These are phyloP conservation scores for Nissolia schottii DNA, from an alignment of 306 rosid genomes.

Conservation along the genomic window DNA sequence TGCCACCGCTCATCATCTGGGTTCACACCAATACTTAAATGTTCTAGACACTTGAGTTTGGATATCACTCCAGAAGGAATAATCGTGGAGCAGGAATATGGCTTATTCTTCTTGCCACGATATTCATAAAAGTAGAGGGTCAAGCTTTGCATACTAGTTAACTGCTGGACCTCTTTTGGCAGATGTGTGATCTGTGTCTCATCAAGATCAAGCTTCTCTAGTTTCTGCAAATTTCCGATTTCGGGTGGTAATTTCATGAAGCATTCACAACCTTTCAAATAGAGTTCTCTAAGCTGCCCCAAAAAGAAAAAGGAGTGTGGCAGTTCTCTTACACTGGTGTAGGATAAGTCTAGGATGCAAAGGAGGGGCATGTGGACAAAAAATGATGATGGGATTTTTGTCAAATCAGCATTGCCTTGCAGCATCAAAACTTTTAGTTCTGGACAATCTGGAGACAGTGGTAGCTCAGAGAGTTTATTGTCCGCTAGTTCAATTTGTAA, in stretches of 20 bases:
- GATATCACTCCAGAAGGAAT: slow-evolving; percentile 14
- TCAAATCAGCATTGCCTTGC: slow-evolving; percentile 8
- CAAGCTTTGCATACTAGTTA: slow-evolving; percentile 3
- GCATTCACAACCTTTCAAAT: slow-evolving; percentile 8
- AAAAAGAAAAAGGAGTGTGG: background rate
- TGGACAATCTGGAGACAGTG: background rate
- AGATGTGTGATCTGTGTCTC: slow-evolving; percentile 11
- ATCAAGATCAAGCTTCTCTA: slow-evolving; percentile 23
- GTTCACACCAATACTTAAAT: slow-evolving; percentile 8
- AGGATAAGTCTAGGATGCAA: slow-evolving; percentile 11
- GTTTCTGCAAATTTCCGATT: slow-evolving; percentile 4
- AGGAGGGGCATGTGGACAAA: slow-evolving; percentile 16
- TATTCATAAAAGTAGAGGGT: slow-evolving; percentile 2
- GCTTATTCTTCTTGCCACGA: background rate
- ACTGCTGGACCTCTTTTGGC: background rate
- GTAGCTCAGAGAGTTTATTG: slow-evolving; percentile 17
- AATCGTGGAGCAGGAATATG: background rate
- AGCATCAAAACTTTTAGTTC: background rate
- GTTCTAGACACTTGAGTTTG: background rate
- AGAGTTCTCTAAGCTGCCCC: background rate
- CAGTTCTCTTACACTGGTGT: slow-evolving; percentile 8
- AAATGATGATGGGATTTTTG: background rate
- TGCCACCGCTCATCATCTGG: slow-evolving; percentile 25
- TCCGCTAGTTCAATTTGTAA: background rate
- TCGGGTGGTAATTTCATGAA: background rate